Conservation (phyloP, 2,329 filamentous ascomycete genomes). For the Parascedosporium putredinis region DNA sequence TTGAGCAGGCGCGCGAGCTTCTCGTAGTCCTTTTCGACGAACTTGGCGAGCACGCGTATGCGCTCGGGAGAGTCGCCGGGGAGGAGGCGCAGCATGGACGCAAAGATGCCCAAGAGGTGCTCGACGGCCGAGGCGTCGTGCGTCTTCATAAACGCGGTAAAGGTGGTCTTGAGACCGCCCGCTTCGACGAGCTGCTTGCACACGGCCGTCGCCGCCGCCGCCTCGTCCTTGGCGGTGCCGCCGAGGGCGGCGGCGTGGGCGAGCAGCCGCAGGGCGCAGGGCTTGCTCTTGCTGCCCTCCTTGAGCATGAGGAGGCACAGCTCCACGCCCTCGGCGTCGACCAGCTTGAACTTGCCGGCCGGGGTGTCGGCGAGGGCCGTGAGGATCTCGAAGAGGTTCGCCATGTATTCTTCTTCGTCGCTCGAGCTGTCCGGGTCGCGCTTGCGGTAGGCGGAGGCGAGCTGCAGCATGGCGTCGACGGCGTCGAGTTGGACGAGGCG, state of each 20-base stretch:
- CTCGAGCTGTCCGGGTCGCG: constrained; percentile 75
- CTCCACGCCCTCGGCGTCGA: constrained; percentile 87
- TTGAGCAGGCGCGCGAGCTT: constrained; percentile 66
- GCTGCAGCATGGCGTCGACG: constrained; percentile 69
- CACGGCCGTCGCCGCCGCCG: constrained; percentile 44
- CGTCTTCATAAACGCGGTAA: constrained; percentile 81
- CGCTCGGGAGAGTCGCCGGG: constrained; percentile 68
- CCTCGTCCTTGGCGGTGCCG: constrained; percentile 16
- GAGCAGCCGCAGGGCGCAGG: constrained; percentile 66
- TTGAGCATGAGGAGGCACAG: constrained; percentile 85
- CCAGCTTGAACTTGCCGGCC: constrained; percentile 66
- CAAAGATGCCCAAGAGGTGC: constrained; percentile 77
- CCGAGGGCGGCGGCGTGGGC: constrained; percentile 55
- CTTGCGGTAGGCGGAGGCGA: constrained; percentile 75
- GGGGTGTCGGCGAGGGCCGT: constrained; percentile 69
- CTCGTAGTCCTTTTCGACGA: constrained; percentile 87
- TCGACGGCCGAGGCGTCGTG: constrained; percentile 59
- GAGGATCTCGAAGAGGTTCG: constrained; percentile 83
- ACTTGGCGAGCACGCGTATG: constrained; percentile 83
- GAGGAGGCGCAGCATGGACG: constrained; percentile 67
- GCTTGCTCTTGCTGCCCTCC: constrained; percentile 75
- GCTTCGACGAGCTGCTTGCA: constrained; percentile 72
- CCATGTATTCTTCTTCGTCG: constrained; percentile 89
- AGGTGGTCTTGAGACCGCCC: constrained; percentile 74
- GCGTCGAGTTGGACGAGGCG: constrained; percentile 57